A percentile compares a stretch with the other conserved stretches of the same genome.
These are phyloP conservation scores for Penicillium canariense DNA, from an alignment of 495 filamentous ascomycete species.

Conservation along the genomic window DNA sequence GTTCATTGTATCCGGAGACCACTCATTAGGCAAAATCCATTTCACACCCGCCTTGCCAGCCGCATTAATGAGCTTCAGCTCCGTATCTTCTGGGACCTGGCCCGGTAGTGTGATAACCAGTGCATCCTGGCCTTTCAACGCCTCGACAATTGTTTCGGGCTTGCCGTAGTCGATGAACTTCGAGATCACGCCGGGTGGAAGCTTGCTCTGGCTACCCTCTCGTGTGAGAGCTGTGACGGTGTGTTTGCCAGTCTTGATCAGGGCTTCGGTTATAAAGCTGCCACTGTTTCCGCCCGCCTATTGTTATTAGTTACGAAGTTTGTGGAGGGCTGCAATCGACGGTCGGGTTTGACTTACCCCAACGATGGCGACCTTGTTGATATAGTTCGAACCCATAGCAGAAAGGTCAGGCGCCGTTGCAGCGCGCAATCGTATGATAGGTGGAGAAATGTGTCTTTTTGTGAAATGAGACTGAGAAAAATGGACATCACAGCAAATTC, in stretches of 20 bases:
- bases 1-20: conserved; percentile 40
- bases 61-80: conserved; percentile 52
- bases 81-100: conserved; percentile 36
- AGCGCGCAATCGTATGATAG: too few species aligned
- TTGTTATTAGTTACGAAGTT: neutral
- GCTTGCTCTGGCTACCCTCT: conserved; percentile 31
- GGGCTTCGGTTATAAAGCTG: conserved; percentile 46
- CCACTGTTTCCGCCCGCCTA: conserved; percentile 61
- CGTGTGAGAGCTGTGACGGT: conserved; percentile 54
- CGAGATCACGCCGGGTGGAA: conserved; percentile 44
- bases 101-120: conserved; percentile 60
- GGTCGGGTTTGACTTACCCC: conserved; percentile 6
- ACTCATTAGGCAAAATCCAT: conserved; percentile 64
- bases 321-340: neutral
- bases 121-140: conserved; percentile 51
- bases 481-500: too few species aligned
- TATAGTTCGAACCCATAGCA: conserved; percentile 15
- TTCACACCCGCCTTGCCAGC: conserved; percentile 59
- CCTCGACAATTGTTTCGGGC: conserved; percentile 39
- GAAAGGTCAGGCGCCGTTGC: neutral
- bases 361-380: conserved; percentile 17
- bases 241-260: conserved; percentile 51
- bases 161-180: conserved; percentile 49
- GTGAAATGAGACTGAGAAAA: too few species aligned
- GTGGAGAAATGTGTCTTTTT: too few species aligned